Conservation (phyloP, 208 protist species). For the Acanthamoeba castellanii region DNA sequence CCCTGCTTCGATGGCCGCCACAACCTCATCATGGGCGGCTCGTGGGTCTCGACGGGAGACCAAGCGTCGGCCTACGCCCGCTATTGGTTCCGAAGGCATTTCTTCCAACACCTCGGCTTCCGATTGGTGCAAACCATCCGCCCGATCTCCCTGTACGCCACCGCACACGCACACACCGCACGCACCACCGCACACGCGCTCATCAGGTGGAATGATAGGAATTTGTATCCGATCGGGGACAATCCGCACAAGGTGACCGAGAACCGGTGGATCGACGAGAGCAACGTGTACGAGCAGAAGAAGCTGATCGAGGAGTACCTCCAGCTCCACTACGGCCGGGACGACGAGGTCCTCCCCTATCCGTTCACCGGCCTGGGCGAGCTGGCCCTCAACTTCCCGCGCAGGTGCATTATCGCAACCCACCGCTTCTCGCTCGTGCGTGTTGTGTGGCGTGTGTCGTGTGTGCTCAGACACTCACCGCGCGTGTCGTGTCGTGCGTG, state of each 20-base stretch:
- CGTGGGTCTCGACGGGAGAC: constrained; percentile 95
- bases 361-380: constrained; percentile 14
- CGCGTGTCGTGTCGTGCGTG: not conserved
- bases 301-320: constrained; percentile 54
- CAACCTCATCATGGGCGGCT: constrained; percentile 96
- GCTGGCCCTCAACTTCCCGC: constrained; percentile 59
- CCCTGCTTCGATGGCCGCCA: constrained; percentile 97
- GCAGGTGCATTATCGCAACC: not conserved
- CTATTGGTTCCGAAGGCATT: constrained; percentile 96
- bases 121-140: constrained; percentile 90
- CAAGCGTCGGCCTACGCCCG: constrained; percentile 85
- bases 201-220: not conserved
- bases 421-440: not conserved
- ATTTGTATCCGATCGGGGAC: constrained; percentile 1
- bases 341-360: constrained; percentile 57
- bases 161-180: not conserved
- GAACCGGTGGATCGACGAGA: constrained; percentile 53
- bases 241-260: constrained; percentile 8
- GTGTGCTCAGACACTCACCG: not conserved
- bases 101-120: constrained; percentile 96
- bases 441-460: not conserved
- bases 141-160: constrained; percentile 17
- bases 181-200: constrained; percentile 6
- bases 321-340: constrained; percentile 69
- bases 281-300: constrained; percentile 50